A percentile compares a stretch with the other conserved stretches of the same genome.
Evolutionary conservation across 495 filamentous ascomycete species (phyloP).

Genomic region (Pseudotulostoma volvatum): DNA sequence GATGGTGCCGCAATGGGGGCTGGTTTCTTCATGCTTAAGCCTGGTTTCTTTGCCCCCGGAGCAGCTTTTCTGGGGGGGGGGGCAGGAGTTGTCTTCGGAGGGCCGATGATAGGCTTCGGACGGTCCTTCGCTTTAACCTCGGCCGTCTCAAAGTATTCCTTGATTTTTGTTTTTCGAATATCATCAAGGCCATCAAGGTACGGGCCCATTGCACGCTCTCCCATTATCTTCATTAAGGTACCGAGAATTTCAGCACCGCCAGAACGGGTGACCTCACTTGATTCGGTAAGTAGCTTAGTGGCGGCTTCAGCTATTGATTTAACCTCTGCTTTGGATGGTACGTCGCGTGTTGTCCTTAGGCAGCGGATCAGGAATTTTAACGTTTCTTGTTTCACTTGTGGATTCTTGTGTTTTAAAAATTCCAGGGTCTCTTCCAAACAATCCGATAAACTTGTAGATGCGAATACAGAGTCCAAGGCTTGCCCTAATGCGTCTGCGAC

Average conservation of each 20-base stretch:
- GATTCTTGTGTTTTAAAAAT: conserved; percentile 84
- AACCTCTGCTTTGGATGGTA: conserved; percentile 67
- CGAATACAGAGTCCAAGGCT: conserved; percentile 77
- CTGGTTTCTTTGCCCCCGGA: conserved; percentile 33
- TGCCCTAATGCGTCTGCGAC: conserved; percentile 76
- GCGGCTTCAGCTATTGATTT: conserved; percentile 71
- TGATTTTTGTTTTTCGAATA: conserved; percentile 88
- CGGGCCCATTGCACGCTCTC: conserved; percentile 89
- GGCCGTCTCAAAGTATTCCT: conserved; percentile 82
- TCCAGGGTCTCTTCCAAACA: conserved; percentile 79
- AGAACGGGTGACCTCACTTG: conserved; percentile 64
- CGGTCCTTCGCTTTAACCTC: conserved; percentile 96
- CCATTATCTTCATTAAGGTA: conserved; percentile 96
- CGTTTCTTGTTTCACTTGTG: conserved; percentile 88
- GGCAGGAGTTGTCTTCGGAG: conserved; percentile 36
- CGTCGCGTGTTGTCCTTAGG: conserved; percentile 66
- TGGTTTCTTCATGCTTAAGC: conserved; percentile 35
- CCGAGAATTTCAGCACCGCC: conserved; percentile 85
- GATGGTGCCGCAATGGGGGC: conserved; percentile 40
- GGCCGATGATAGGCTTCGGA: conserved; percentile 63
- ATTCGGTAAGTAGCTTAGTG: conserved; percentile 80
- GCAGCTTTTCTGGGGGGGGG: conserved; percentile 29
- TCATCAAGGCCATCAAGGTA: conserved; percentile 93
- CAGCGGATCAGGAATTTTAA: conserved; percentile 81
- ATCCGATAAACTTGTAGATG: conserved; percentile 60